phyloP scores from a whole-genome alignment of 768 basidiomycete species.

The Gautieria morchelliformis region DNA sequence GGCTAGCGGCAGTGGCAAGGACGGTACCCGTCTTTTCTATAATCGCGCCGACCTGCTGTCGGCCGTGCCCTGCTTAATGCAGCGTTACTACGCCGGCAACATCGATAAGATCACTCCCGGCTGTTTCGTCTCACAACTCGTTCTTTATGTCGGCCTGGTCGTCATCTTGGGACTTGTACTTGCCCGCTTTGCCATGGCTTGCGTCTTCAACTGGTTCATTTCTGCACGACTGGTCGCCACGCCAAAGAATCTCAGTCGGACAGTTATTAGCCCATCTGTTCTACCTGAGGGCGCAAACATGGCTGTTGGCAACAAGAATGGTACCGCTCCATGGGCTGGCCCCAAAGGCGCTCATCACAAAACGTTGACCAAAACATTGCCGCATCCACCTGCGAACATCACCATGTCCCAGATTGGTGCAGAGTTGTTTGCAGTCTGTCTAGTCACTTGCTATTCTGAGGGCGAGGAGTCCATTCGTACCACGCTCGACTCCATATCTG shows the following conservation, averaged over 20 bases:
- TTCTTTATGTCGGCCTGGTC: constrained; percentile 84
- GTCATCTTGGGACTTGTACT: constrained; percentile 88
- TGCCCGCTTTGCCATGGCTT: constrained; percentile 92
- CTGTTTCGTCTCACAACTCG: constrained; percentile 82
- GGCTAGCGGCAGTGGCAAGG: constrained; percentile 56
- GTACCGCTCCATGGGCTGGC: constrained; percentile 91
- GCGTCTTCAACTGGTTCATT: constrained; percentile 94
- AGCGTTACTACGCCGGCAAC: constrained; percentile 86
- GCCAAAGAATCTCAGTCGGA: constrained; percentile 66
- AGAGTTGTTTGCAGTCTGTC: constrained; percentile 89
- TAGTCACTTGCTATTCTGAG: constrained; percentile 98
- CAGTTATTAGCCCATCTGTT: constrained; percentile 89
- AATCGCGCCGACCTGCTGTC: constrained; percentile 53
- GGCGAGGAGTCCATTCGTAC: constrained; percentile 86
- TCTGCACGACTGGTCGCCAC: constrained; percentile 73
- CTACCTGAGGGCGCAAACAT: constrained; percentile 95
- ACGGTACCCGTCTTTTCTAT: constrained; percentile 83
- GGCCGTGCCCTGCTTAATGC: constrained; percentile 69
- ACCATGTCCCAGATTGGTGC: constrained; percentile 85
- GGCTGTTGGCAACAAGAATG: constrained; percentile 81
- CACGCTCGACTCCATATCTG: constrained; percentile 89
- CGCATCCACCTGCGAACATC: constrained; percentile 46
- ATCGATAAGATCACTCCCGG: constrained; percentile 97
- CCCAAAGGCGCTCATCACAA: constrained; percentile 30
- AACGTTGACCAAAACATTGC: constrained; percentile 34